A percentile compares a stretch with the other conserved stretches of the same genome.
Conservation (phyloP, 2,329 filamentous ascomycete genomes). For the Pestalotiopsis sp. region DNA sequence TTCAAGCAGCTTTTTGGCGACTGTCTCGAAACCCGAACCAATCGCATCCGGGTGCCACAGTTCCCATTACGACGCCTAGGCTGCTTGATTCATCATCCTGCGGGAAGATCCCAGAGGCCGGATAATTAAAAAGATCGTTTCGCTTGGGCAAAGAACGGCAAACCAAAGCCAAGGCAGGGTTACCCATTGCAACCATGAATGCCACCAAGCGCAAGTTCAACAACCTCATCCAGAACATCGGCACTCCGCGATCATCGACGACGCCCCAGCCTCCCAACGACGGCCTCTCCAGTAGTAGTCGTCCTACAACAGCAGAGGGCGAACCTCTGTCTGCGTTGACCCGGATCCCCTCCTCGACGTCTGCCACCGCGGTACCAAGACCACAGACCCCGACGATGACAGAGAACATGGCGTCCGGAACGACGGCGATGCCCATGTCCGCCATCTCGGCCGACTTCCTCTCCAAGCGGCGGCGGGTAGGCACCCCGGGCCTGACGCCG, state of each 20-base stretch:
- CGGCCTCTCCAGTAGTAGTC: constrained; percentile 36
- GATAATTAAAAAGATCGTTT: background rate
- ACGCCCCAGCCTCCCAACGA: constrained; percentile 37
- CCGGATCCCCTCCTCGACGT: constrained; percentile 15
- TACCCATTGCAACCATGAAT: constrained; percentile 53
- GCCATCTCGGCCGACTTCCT: constrained; percentile 45
- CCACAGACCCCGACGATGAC: constrained; percentile 2
- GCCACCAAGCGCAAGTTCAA: constrained; percentile 86
- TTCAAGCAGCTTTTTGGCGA: background rate
- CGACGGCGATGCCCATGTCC: constrained; percentile 16
- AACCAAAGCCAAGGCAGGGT: background rate
- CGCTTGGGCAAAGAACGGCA: too few relatives aligned
- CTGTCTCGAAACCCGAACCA: background rate
- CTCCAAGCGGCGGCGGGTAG: constrained; percentile 57
- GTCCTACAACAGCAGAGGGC: constrained; percentile 20
- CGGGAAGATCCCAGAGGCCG: background rate
- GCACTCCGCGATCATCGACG: constrained; percentile 44
- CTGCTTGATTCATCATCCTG: background rate
- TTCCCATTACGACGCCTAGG: background rate
- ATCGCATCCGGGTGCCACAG: background rate
- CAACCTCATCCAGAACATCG: constrained; percentile 69
- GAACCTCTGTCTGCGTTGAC: constrained; percentile 27
- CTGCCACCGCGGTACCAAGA: constrained; percentile 17
- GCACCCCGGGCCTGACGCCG: constrained; percentile 42
- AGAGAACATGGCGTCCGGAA: constrained; percentile 15